Evolutionary conservation across 495 filamentous ascomycete genomes (phyloP).

Genomic region (Aspergillus homomorphus): DNA sequence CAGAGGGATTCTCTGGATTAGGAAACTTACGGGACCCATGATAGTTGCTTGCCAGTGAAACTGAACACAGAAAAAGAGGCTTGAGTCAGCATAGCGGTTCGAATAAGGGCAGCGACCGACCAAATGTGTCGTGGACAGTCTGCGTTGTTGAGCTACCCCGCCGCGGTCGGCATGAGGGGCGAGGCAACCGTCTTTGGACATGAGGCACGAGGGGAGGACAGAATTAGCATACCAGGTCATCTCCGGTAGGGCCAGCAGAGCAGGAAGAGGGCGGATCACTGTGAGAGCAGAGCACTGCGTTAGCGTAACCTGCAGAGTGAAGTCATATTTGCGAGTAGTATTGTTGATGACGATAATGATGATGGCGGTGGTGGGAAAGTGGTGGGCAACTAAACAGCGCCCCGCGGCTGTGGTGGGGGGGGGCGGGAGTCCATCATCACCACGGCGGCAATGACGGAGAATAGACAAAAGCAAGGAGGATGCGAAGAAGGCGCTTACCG

Average conservation of each 20-base stretch:
- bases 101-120: not conserved
- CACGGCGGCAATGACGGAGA: not conserved
- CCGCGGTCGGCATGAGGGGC: conserved; percentile 17
- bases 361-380: not conserved
- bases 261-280: conserved; percentile 99
- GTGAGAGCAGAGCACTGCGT: conserved; percentile 7
- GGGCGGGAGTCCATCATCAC: not conserved
- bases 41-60: conserved; percentile 99
- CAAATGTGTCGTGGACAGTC: not conserved
- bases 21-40: conserved; percentile 90
- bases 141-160: conserved; percentile 18
- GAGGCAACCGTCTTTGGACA: conserved; percentile 5
- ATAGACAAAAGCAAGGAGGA: not conserved
- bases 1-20: conserved; percentile 7
- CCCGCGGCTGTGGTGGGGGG: conserved; percentile 28
- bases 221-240: conserved; percentile 80
- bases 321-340: not conserved
- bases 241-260: conserved; percentile 92
- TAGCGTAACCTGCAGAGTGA: not conserved
- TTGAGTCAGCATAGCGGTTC: conserved; percentile 20
- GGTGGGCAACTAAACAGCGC: conserved; percentile 8
- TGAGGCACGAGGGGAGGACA: conserved; percentile 9
- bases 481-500: conserved; percentile 66
- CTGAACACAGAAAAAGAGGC: conserved; percentile 42
- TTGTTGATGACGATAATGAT: not conserved